These are phyloP conservation scores for Scleroderma bovista DNA, from an alignment of 768 basidiomycete genomes.

Conservation along the genomic window DNA sequence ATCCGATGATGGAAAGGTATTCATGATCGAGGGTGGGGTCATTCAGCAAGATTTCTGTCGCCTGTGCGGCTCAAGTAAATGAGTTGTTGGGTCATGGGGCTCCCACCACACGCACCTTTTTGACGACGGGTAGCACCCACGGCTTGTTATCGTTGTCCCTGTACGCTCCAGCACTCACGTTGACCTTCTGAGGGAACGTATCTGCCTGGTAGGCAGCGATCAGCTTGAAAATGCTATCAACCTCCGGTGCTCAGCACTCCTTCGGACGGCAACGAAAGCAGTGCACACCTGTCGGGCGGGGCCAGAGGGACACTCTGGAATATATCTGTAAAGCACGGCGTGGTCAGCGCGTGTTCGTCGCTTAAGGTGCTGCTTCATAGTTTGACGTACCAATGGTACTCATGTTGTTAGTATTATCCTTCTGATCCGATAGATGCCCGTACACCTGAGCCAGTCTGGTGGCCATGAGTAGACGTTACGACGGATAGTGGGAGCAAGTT, in stretches of 20 bases:
- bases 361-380: constrained; percentile 1
- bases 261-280: not conserved
- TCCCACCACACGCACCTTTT: constrained; percentile 52
- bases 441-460: constrained; percentile 56
- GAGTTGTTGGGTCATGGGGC: not conserved
- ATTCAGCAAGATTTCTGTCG: constrained; percentile 61
- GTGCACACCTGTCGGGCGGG: constrained; percentile 71
- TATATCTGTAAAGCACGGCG: constrained; percentile 41
- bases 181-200: constrained; percentile 70
- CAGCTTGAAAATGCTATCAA: constrained; percentile 78
- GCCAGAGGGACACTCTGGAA: constrained; percentile 79
- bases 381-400: constrained; percentile 46
- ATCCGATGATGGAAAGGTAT: constrained; percentile 87
- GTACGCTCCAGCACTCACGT: constrained; percentile 91
- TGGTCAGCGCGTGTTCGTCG: not conserved
- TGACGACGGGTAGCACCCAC: constrained; percentile 89
- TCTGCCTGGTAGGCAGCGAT: constrained; percentile 88
- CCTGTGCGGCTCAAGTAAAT: constrained; percentile 38
- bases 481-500: not conserved
- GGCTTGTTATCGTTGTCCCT: constrained; percentile 83
- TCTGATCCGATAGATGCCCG: constrained; percentile 42
- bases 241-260: constrained; percentile 4
- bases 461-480: constrained; percentile 36
- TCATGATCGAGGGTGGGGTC: constrained; percentile 82
- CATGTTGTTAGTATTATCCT: constrained; percentile 30